Evolutionary conservation across 108 stramenopile species (phyloP), one percentile per base, ranked within the genome.

Genomic region (Cyclotella choctawhatcheeana): DNA sequence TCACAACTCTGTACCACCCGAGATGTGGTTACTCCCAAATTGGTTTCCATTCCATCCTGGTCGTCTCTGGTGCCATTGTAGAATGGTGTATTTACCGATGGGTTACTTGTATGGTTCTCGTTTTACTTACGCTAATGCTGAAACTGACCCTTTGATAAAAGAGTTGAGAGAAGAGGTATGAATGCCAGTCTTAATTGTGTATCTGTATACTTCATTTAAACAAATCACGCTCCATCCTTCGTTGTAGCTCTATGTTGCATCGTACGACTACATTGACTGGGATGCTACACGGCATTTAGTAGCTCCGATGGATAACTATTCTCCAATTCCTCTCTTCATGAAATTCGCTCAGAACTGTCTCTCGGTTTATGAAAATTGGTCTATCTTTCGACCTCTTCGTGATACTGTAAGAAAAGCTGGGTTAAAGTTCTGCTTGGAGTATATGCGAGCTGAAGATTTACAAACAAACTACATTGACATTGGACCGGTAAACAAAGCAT

Each of bases 81-180:
- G 99, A 24, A 99, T 99, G 99, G 99, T 99, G 20, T 98, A 98
- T 73, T 75, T 99, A 13, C 97, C 98, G 29, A 98, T 98, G 97
- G 88, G 94, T 40, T 97, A 96, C 67, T 71, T 99, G 20, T 99
- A 96, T 65, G 88, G 96, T 50, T 72, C 82, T 21, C 82, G 95
- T 27, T 96, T 82, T 44, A 81, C 86, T 51, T 94, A 93, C 69
- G 59, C 72, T 20, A 55, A 89, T 30, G 96, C 92, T 24, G 87
- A 89, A 35, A 73, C 77, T 21, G 96, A 96, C 83, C 85, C 86
- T 14, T 59, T 90, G 44, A 83, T 97, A 67, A 29, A 43, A 24
- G 81, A 81, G 40, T 79, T 99, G 44, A 78, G 96, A 45, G 51
- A 81, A 50, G 90, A 90, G 82, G 69, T 64, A 73, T 21, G 67